Percentiles rank a stretch among this genome's conserved stretches.
Conservation (phyloP, 768 basidiomycete species). For the Auricularia sp. region DNA sequence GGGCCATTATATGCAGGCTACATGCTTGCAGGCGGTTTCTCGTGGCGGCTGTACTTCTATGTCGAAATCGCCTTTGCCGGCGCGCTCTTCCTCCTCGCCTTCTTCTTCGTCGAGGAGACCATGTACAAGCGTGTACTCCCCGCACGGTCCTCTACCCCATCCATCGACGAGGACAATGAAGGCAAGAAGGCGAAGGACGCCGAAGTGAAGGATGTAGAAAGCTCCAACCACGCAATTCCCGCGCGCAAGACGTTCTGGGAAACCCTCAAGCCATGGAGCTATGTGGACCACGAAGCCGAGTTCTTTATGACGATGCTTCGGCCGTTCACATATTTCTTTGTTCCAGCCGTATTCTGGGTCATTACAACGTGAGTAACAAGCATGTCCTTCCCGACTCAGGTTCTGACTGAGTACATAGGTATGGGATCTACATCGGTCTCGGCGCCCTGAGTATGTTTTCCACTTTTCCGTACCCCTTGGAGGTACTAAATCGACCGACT, state of each 20-base stretch:
- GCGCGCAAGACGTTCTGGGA: slow-evolving; percentile 3
- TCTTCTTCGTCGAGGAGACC: slow-evolving; percentile 6
- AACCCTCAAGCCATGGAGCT: slow-evolving; percentile 5
- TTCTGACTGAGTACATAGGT: neutral
- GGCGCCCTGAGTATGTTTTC: neutral
- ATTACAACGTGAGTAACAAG: neutral
- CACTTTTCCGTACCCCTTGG: too few species aligned
- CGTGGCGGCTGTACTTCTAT: slow-evolving; percentile 7
- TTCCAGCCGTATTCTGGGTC: slow-evolving; percentile 5
- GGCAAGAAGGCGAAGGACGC: neutral
- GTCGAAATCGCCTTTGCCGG: slow-evolving; percentile 7
- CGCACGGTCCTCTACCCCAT: neutral
- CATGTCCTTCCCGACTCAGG: neutral
- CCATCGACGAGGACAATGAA: slow-evolving; percentile 1
- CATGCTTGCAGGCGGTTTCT: slow-evolving; percentile 5
- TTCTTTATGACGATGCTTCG: slow-evolving; percentile 6
- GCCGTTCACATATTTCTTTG: slow-evolving; percentile 5
- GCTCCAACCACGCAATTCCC: neutral
- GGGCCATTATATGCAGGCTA: slow-evolving; percentile 5
- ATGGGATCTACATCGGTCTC: slow-evolving; percentile 6
- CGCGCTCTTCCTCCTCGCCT: slow-evolving; percentile 4
- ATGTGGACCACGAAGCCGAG: slow-evolving; percentile 2
- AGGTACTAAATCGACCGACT: too few species aligned
- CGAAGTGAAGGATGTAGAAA: slow-evolving; percentile 1
- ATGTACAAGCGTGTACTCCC: slow-evolving; percentile 4